Percentiles rank a stretch among this genome's conserved stretches.
Conservation (phyloP, 148 eudicot species). For the Chenopodium suecicum region DNA sequence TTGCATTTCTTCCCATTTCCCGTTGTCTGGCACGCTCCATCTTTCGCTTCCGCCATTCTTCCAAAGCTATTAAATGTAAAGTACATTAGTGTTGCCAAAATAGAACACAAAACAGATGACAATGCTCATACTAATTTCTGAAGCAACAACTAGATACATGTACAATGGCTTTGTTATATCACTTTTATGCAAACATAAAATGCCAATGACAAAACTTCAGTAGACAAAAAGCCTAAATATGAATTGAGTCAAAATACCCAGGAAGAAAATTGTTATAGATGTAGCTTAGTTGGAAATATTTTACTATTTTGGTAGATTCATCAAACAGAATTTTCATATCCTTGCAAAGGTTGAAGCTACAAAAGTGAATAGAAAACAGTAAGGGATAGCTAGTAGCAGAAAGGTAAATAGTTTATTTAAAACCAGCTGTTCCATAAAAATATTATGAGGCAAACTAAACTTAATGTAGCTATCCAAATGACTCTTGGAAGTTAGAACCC, state of each 20-base stretch:
- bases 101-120: neutral
- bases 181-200: neutral
- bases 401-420: neutral
- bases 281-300: neutral
- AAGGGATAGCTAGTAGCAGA: neutral
- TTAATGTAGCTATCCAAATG: too few species aligned
- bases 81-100: neutral
- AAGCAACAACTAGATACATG: slow-evolving; percentile 6
- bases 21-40: slow-evolving; percentile 89
- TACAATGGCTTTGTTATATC: neutral
- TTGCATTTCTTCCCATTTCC: slow-evolving; percentile 54
- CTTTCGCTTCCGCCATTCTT: slow-evolving; percentile 93
- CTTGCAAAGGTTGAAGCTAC: neutral
- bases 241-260: neutral
- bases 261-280: neutral
- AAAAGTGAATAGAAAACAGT: neutral
- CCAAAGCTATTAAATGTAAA: slow-evolving; percentile 52
- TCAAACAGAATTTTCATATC: neutral
- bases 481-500: neutral
- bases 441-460: neutral
- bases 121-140: neutral
- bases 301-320: neutral
- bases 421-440: neutral
- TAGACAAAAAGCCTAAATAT: too few species aligned
- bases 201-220: neutral